phyloP scores from a whole-genome alignment of 2,329 filamentous ascomycete species.

The Sclerotiophoma versabilis region DNA sequence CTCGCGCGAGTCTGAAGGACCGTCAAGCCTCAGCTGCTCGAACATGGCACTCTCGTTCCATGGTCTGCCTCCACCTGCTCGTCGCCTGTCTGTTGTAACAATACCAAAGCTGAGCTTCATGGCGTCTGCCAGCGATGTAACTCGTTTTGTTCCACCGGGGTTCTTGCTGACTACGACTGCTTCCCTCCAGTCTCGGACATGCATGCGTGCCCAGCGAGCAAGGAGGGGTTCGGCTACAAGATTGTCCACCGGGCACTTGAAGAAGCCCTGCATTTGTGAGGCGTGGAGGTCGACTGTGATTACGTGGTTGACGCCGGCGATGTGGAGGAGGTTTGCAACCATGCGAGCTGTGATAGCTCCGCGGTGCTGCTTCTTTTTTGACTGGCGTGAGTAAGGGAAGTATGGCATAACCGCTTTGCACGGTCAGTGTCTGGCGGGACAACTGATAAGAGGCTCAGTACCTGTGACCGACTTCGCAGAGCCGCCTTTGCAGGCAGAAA shows the following conservation, averaged over 20 bases:
- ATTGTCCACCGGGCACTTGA: slow-evolving; percentile 96
- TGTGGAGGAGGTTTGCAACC: slow-evolving; percentile 91
- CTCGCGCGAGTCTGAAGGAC: slow-evolving; percentile 49
- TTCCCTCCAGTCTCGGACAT: slow-evolving; percentile 85
- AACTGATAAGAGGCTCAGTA: slow-evolving; percentile 54
- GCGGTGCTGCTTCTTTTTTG: slow-evolving; percentile 97
- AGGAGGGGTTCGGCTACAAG: slow-evolving; percentile 95
- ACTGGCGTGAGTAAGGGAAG: slow-evolving; percentile 99
- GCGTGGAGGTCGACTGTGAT: slow-evolving; percentile 95
- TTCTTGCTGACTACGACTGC: slow-evolving; percentile 99
- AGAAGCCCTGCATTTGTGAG: slow-evolving; percentile 98
- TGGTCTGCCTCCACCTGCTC: slow-evolving; percentile 58
- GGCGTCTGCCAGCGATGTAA: slow-evolving; percentile 93
- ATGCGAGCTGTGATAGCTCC: slow-evolving; percentile 96
- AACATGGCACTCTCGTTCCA: slow-evolving; percentile 82
- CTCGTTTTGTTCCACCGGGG: slow-evolving; percentile 93
- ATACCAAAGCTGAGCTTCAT: slow-evolving; percentile 98
- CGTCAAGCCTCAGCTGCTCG: slow-evolving; percentile 53
- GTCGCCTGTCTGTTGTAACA: slow-evolving; percentile 77
- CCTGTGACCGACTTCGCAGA: slow-evolving; percentile 97
- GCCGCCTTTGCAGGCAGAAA: slow-evolving; percentile 96
- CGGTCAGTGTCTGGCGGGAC: slow-evolving; percentile 20
- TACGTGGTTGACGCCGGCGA: slow-evolving; percentile 96
- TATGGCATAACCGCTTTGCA: slow-evolving; percentile 81
- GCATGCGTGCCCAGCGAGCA: slow-evolving; percentile 91